phyloP scores from a whole-genome alignment of 495 filamentous ascomycete species.

The Astrothelium macrocarpum region DNA sequence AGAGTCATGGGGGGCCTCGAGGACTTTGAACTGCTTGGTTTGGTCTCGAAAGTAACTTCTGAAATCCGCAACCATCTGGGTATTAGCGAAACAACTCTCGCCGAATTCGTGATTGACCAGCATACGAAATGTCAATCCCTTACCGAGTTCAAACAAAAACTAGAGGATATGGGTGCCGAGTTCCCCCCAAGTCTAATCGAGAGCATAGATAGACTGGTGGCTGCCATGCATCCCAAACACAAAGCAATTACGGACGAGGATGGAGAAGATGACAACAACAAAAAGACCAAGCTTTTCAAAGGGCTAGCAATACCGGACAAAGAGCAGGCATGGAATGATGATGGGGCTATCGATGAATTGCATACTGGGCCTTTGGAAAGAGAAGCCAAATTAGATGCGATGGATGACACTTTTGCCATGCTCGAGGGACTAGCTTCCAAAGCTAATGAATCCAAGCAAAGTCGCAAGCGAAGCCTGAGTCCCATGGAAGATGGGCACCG shows the following conservation, averaged over 20 bases:
- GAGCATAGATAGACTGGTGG: slow-evolving; percentile 78
- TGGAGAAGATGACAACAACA: slow-evolving; percentile 28
- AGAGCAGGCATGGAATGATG: slow-evolving; percentile 38
- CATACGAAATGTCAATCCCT: slow-evolving; percentile 64
- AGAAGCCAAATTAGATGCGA: slow-evolving; percentile 45
- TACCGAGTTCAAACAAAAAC: slow-evolving; percentile 58
- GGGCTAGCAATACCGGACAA: slow-evolving; percentile 83
- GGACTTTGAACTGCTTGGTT: slow-evolving; percentile 80
- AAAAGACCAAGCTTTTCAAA: slow-evolving; percentile 73
- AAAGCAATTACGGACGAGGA: slow-evolving; percentile 37
- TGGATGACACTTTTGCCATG: slow-evolving; percentile 90
- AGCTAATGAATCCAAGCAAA: slow-evolving; percentile 51
- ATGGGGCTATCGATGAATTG: slow-evolving; percentile 9
- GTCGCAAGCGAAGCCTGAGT: slow-evolving; percentile 65
- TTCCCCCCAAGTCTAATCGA: slow-evolving; percentile 85
- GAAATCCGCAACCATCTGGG: slow-evolving; percentile 92
- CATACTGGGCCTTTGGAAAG: slow-evolving; percentile 19
- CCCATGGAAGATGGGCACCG: slow-evolving; percentile 52
- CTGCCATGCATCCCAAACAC: slow-evolving; percentile 83
- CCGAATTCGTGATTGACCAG: slow-evolving; percentile 89
- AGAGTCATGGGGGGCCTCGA: slow-evolving; percentile 74
- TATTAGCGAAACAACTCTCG: slow-evolving; percentile 84
- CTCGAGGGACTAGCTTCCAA: slow-evolving; percentile 65
- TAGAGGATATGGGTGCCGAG: slow-evolving; percentile 69
- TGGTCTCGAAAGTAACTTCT: slow-evolving; percentile 88